A percentile compares a stretch with the other conserved stretches of the same genome.
phyloP scores from a whole-genome alignment of 768 basidiomycete species.

The Boletus sp. region DNA sequence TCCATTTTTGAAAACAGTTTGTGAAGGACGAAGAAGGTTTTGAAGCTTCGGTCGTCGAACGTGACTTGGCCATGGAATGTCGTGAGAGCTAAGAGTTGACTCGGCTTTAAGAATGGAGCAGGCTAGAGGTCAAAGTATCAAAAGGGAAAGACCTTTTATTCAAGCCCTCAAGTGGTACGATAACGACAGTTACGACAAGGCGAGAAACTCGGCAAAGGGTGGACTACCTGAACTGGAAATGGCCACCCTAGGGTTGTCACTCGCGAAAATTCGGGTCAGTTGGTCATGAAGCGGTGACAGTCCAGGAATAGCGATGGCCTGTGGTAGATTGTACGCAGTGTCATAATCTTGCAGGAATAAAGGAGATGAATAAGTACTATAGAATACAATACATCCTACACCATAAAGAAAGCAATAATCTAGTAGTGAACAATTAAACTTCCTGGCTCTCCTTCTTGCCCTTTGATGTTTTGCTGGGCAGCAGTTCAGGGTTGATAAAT shows the following conservation, averaged over 20 bases:
- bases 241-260: no score
- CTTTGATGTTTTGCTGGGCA: conserved; percentile 52
- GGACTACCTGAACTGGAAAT: neutral
- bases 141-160: neutral
- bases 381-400: conserved; percentile 35
- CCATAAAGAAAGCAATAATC: conserved; percentile 15
- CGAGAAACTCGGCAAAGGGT: no score
- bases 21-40: neutral
- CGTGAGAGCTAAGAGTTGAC: no score
- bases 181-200: no score
- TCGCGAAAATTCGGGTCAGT: no score
- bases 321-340: no score
- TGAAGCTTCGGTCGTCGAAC: neutral
- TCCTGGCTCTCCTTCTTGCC: conserved; percentile 54
- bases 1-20: conserved; percentile 33
- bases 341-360: neutral
- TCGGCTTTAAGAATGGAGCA: no score
- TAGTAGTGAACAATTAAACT: conserved; percentile 31
- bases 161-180: conserved; percentile 1
- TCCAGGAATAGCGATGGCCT: no score
- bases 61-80: conserved; percentile 19
- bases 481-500: conserved; percentile 49
- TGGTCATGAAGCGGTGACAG: no score
- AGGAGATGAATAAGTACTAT: conserved; percentile 30
- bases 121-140: neutral